Evolutionary conservation across 805 yeast species (phyloP), one percentile per base, ranked within the genome.

Genomic region (Yamadazyma sp.): DNA sequence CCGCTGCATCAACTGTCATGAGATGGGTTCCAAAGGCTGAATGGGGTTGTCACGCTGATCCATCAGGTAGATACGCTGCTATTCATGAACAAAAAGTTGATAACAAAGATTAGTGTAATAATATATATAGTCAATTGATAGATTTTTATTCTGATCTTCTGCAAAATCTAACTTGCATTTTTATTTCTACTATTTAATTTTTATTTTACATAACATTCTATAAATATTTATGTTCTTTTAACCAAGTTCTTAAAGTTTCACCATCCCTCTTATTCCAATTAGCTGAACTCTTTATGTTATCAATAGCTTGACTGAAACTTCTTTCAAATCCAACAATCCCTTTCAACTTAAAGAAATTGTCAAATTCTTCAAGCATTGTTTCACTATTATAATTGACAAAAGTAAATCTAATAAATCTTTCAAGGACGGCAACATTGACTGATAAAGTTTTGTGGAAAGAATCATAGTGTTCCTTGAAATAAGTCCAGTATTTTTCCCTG

Each of bases 21-120:
- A 84, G 98, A 76, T 93, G 99, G 99, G 69, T 93, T 66, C 99
- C 99, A 61, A 93, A 93, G 76, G 98, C 98, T 45, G 98, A 93
- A 65, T 93, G 99, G 99, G 99, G 99, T 49, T 93, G 98, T 70
- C 88, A 89, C 56, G 96, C 82, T 54, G 99, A 93, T 67, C 99
- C 99, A 36, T 85, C 96, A 38, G 99, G 99, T 48, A 86, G 99
- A 72, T 91, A 73, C 59, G 97, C 95, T 50, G 78, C 85, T 70
- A 79, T 84, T 52, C 98, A 93, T 64, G 89, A 85, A 40, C 58
- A 62, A 46, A 67, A 68, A 55, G 71, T 68, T 34, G 62, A 55
- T 29, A 37, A 28, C 17, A 12, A 16, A 10, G 17, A 4, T 27
- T 27, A 16, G 10, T 10, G 23, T 21, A 8, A 21, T 8, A 21